phyloP scores from a whole-genome alignment of 1,139 yeast species.

The Geotrichum citri-aurantii region DNA sequence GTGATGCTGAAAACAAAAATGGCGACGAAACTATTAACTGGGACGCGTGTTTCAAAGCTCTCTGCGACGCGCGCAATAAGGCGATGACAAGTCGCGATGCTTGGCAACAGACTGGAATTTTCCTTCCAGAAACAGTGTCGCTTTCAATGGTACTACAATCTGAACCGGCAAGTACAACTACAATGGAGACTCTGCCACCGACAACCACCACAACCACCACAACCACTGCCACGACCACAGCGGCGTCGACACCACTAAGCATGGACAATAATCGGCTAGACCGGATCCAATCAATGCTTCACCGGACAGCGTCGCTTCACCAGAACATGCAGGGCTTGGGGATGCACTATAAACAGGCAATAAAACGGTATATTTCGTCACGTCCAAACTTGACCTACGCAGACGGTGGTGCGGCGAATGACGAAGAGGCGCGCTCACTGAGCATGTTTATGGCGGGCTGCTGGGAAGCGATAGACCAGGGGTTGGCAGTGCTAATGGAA shows the following conservation, averaged over 20 bases:
- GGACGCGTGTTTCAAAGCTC: constrained; percentile 1
- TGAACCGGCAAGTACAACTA: background rate
- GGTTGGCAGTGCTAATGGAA: background rate
- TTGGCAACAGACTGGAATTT: constrained; percentile 1
- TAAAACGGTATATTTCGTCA: background rate
- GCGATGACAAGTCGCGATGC: background rate
- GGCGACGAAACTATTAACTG: background rate
- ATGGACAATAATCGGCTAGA: background rate
- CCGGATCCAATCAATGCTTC: background rate
- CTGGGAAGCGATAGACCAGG: constrained; percentile 9
- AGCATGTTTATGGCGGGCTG: constrained; percentile 4
- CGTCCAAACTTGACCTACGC: background rate
- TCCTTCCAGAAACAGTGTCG: background rate
- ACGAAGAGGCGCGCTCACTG: background rate
- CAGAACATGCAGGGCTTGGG: background rate
- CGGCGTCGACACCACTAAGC: background rate
- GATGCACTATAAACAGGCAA: background rate
- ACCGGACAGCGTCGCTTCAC: background rate
- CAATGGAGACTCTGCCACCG: background rate
- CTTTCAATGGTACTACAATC: background rate
- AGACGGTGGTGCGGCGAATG: constrained; percentile 5
- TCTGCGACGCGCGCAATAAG: background rate
- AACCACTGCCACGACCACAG: background rate
- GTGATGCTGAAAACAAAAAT: background rate
- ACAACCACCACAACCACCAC: background rate